Base-by-base conservation (phyloP, 2,329 filamentous ascomycete species). In the Cladophialophora yegresii region DNA sequence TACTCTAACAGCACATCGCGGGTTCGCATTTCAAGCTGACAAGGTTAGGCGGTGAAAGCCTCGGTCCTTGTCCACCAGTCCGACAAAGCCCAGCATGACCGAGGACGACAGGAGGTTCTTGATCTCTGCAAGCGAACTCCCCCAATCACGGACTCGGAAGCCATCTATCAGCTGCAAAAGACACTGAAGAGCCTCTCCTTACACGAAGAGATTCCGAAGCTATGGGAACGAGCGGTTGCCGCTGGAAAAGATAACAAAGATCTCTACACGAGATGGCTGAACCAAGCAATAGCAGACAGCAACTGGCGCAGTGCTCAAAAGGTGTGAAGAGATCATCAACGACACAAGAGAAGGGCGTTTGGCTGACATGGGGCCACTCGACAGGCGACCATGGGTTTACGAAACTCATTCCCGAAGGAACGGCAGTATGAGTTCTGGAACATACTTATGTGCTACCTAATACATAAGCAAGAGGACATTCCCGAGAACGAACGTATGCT, bases 381-480 rank as follows among this genome's bases (percentile, higher is more conserved):
- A 67, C 68, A 82, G 80, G 80, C 80, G 63, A 77, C 79, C 53
- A 82, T 82, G 79, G 78, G 76, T 64, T 77, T 82, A 49, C 78
- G 80, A 67, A 81, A 77, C 68, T 80, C 81, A 62, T 82, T 82
- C 62, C 78, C 80, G 0, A 78, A 78, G 65, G 75, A 77, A 26
- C 75, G 80, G 53, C 76, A 80, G 54, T 82, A 81, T 68, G 78
- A 81, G 64, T 80, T 82, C 67, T 81, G 80, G 78, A 79, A 79
- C 28, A 80, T 82, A 30, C 76, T 82, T 62, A 74, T 80, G 68
- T 79, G 77, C 64, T 75, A 80, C 62, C 71, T 81, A 51, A 73
- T 81, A 54, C 72, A 77, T 16, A 67, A 72, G 28, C 75, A 79
- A 62, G 53, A 71, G 9, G 62, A 69, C 20, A 76, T 74, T 61